Conservation (phyloP, 1,284 basidiomycete genomes). For the Cystobasidium slooffiae region DNA sequence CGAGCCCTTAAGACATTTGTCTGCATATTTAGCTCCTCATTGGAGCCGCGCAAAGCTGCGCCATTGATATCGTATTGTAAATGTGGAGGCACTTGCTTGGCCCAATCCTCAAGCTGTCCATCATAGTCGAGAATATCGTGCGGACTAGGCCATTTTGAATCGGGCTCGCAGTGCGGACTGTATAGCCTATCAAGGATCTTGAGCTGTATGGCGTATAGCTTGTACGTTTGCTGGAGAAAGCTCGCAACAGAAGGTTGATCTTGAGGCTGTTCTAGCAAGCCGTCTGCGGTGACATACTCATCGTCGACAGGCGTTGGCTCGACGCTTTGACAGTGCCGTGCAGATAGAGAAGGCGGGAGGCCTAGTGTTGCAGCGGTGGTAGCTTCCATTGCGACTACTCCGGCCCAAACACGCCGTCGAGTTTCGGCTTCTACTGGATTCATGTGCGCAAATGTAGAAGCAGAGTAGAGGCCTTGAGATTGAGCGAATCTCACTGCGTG, state of each 20-base stretch:
- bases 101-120: slow-evolving; percentile 2
- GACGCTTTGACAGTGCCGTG: slow-evolving; percentile 6
- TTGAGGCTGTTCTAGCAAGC: not conserved
- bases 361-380: slow-evolving; percentile 19
- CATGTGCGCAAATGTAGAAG: slow-evolving; percentile 10
- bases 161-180: not conserved
- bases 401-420: slow-evolving; percentile 28
- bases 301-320: slow-evolving; percentile 21
- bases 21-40: slow-evolving; percentile 14
- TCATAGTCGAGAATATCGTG: slow-evolving; percentile 13
- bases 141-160: slow-evolving; percentile 9
- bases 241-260: slow-evolving; percentile 2
- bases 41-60: not conserved
- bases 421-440: slow-evolving; percentile 32
- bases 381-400: slow-evolving; percentile 30
- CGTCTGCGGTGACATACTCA: slow-evolving; percentile 1
- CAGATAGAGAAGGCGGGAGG: slow-evolving; percentile 24
- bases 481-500: slow-evolving; percentile 31
- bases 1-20: slow-evolving; percentile 16
- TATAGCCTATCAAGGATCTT: slow-evolving; percentile 11
- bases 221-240: slow-evolving; percentile 22
- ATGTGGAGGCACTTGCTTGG: not conserved
- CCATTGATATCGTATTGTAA: not conserved
- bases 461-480: slow-evolving; percentile 16
- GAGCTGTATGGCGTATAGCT: slow-evolving; percentile 17